Base-by-base conservation (phyloP, 2,329 filamentous ascomycete genomes). In the Ascochyta rabiei region DNA sequence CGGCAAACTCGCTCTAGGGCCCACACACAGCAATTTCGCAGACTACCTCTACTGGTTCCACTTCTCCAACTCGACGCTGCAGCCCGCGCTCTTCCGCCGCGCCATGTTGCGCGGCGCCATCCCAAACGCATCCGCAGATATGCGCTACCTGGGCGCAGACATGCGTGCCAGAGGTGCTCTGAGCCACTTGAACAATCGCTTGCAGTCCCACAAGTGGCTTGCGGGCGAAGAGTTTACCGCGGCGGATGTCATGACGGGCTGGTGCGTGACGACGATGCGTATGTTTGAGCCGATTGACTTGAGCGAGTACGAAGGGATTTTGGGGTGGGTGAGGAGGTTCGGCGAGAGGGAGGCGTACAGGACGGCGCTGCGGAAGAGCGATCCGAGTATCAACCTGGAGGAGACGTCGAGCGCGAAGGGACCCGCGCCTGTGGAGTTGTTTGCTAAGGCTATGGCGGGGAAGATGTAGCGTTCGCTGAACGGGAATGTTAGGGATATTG, bases 11-110 rank as follows among this genome's bases (percentile, higher is more conserved):
- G 73, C 79, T 9, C 60, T 86, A 0, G 43, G 63, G 0, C 80
- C 82, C 0, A 61, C 68, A 0, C 72, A 83, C 45, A 70, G 77
- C 15, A 76, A 79, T 39, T 89, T 86, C 59, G 75, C 83, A 2
- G 80, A 86, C 45, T 89, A 85, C 59, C 65, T 89, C 1, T 88
- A 85, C 75, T 89, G 85, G 85, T 83, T 84, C 64, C 84, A 88
- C 67, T 87, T 80, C 68, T 75, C 77, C 8, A 76, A 79, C 23
- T 75, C 69, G 5, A 76, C 70, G 2, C 51, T 80, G 7, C 76
- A 78, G 53, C 70, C 77, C 0, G 63, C 58, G 0, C 49, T 80
- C n/a, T 67, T 69, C 18, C 57, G 71, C 1, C 62, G 64, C 24
- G 71, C 73, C 35, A 48, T 65, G 16, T 23, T 61, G 2, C 68